A percentile compares a stretch with the other conserved stretches of the same genome.
Conservation (phyloP, 1,139 yeast species). For the Oligophagozyma castellii region DNA sequence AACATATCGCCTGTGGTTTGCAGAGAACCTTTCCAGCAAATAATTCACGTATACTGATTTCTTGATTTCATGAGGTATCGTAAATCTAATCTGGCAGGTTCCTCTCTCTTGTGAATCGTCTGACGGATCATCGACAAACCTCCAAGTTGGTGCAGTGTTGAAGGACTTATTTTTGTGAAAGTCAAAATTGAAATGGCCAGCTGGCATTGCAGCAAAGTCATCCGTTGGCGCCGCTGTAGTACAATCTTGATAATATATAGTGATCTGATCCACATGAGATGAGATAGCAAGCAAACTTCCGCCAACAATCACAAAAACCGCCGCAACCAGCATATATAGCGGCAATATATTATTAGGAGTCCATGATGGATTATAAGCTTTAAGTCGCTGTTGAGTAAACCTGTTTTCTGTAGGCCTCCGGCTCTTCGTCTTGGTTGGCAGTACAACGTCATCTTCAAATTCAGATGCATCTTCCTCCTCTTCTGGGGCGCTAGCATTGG, state of each 20-base stretch:
- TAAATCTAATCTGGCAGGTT: constrained; percentile 68
- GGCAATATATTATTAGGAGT: constrained; percentile 89
- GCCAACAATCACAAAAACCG: constrained; percentile 83
- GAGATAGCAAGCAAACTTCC: constrained; percentile 82
- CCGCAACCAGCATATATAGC: constrained; percentile 55
- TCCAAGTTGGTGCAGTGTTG: constrained; percentile 49
- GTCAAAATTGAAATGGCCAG: constrained; percentile 36
- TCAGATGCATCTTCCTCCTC: constrained; percentile 24
- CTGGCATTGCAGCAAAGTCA: constrained; percentile 48
- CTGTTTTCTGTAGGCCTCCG: constrained; percentile 56
- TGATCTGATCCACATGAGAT: constrained; percentile 60
- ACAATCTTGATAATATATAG: constrained; percentile 75
- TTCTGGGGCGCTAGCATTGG: constrained; percentile 14
- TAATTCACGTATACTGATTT: constrained; percentile 73
- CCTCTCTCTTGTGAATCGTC: constrained; percentile 37
- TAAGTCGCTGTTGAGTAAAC: constrained; percentile 51
- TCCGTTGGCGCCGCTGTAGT: constrained; percentile 40
- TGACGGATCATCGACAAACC: constrained; percentile 32
- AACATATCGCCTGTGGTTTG: constrained; percentile 89
- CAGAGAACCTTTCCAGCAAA: constrained; percentile 69
- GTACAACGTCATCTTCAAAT: constrained; percentile 23
- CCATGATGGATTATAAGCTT: constrained; percentile 60
- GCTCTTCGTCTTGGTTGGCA: constrained; percentile 27
- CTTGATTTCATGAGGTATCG: constrained; percentile 59
- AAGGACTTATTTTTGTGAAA: constrained; percentile 34